Percentiles rank a stretch among this genome's conserved stretches.
phyloP scores from a whole-genome alignment of 2,329 filamentous ascomycete genomes.

The Fusarium domesticum region DNA sequence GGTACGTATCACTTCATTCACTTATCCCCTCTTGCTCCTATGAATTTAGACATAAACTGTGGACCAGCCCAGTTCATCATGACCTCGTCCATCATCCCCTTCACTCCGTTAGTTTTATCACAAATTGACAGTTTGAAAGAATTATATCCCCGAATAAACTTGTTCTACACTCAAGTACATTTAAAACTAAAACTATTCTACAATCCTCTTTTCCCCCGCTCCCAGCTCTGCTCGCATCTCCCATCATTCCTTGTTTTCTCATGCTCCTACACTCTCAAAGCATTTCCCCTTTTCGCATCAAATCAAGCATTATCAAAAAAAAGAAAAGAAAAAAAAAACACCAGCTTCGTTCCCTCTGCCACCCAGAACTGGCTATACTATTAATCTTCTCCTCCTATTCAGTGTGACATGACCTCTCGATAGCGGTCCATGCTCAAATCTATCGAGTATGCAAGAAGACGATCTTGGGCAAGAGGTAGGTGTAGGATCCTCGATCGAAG shows the following conservation, averaged over 20 bases:
- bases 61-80: too few relatives aligned
- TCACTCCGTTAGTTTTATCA: background rate
- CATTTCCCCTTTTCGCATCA: constrained; percentile 7
- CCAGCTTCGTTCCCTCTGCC: background rate
- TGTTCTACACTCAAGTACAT: constrained; percentile 1
- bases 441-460: constrained; percentile 66
- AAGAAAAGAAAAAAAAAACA: background rate
- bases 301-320: constrained; percentile 16
- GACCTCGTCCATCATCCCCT: background rate
- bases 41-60: too few relatives aligned
- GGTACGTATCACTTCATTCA: too few relatives aligned
- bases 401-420: constrained; percentile 56
- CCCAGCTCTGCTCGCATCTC: background rate
- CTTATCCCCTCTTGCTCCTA: too few relatives aligned
- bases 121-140: background rate
- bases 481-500: constrained; percentile 47
- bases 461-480: constrained; percentile 69
- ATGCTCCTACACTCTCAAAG: constrained; percentile 3
- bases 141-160: constrained; percentile 1
- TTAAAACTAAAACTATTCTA: constrained; percentile 28
- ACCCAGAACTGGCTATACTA: background rate
- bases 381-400: constrained; percentile 5
- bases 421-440: constrained; percentile 70
- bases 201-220: constrained; percentile 13
- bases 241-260: constrained; percentile 2